These are phyloP conservation scores for Alternaria incomplexa DNA, from an alignment of 2,329 filamentous ascomycete genomes.

Conservation along the genomic window DNA sequence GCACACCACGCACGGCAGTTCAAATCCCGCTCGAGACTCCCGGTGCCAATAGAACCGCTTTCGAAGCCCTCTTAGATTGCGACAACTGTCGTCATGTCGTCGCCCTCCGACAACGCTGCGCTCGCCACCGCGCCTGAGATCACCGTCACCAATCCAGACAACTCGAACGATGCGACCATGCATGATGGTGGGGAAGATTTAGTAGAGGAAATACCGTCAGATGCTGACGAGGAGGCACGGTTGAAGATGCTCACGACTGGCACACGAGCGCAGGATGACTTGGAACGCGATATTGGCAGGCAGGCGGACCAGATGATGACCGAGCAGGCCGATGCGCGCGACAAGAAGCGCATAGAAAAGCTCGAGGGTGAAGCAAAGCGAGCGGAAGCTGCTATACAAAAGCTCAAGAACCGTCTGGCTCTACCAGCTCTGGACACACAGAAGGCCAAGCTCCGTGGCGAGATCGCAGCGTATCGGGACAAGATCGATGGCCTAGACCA, in stretches of 20 bases:
- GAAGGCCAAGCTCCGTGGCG: constrained; percentile 65
- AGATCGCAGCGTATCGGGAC: constrained; percentile 70
- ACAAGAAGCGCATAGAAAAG: constrained; percentile 68
- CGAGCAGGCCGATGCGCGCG: constrained; percentile 68
- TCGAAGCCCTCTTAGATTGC: background rate
- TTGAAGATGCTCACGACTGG: constrained; percentile 47
- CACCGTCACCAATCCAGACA: constrained; percentile 10
- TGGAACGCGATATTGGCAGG: constrained; percentile 82
- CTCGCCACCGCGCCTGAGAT: constrained; percentile 14
- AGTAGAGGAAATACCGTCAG: constrained; percentile 32
- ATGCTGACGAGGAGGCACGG: constrained; percentile 51
- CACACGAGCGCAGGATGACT: constrained; percentile 81
- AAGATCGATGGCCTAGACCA: constrained; percentile 69
- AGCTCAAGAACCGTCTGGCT: constrained; percentile 62
- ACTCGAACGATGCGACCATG: constrained; percentile 7
- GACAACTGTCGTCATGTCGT: constrained; percentile 12
- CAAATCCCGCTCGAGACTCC: background rate
- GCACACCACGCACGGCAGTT: background rate
- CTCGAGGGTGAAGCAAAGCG: constrained; percentile 60
- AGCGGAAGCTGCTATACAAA: constrained; percentile 69
- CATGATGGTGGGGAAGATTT: constrained; percentile 15
- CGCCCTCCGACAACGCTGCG: constrained; percentile 14
- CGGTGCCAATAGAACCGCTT: background rate
- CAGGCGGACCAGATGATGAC: constrained; percentile 67
- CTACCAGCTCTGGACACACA: constrained; percentile 62